Evolutionary conservation across 2,329 filamentous ascomycete genomes (phyloP).

Genomic region (Fusarium irregulare): DNA sequence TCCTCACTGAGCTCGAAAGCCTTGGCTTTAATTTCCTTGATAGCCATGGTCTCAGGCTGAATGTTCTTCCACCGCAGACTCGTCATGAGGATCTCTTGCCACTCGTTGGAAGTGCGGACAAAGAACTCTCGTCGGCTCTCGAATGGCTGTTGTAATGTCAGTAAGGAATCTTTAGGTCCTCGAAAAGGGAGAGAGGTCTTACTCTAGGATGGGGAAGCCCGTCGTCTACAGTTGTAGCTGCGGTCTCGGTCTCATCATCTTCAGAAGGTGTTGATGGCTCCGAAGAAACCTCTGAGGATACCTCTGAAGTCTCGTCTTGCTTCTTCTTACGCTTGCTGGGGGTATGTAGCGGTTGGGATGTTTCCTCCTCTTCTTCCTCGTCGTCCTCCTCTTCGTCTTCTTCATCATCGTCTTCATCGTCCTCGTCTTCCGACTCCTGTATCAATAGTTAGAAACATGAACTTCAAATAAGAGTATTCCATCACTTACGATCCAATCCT

Average conservation of each 20-base stretch:
- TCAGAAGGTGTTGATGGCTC: constrained; percentile 48
- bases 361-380: constrained; percentile 63
- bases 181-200: constrained; percentile 39
- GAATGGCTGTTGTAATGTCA: constrained; percentile 73
- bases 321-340: constrained; percentile 69
- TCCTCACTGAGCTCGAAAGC: constrained; percentile 93
- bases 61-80: constrained; percentile 75
- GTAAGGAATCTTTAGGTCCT: not conserved
- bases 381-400: constrained; percentile 70
- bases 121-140: constrained; percentile 94
- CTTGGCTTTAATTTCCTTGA: constrained; percentile 93
- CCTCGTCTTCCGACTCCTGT: constrained; percentile 69
- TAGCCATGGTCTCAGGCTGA: constrained; percentile 73
- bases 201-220: constrained; percentile 77
- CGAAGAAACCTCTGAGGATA: constrained; percentile 50
- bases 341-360: constrained; percentile 59
- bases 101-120: constrained; percentile 84
- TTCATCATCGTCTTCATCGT: constrained; percentile 69
- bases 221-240: constrained; percentile 72
- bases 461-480: not conserved
- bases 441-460: constrained; percentile 22
- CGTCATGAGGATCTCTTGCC: constrained; percentile 88
- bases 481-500: constrained; percentile 79
- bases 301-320: constrained; percentile 56
- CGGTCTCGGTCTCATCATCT: constrained; percentile 61